These are phyloP conservation scores for Brassica balearica DNA, from an alignment of 441 rosid species.

Conservation along the genomic window DNA sequence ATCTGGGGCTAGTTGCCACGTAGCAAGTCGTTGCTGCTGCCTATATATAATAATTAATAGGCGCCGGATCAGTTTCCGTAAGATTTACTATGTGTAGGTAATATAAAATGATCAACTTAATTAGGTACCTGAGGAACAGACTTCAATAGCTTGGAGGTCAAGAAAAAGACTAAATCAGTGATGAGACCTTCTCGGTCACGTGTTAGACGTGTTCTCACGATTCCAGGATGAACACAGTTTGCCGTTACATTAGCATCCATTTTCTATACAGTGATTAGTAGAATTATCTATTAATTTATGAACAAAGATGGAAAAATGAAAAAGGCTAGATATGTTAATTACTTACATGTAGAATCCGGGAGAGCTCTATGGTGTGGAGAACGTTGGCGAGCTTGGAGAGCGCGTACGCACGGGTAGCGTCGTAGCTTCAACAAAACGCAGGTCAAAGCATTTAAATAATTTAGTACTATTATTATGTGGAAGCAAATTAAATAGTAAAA, in stretches of 20 bases:
- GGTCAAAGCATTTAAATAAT: neutral
- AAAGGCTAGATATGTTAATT: neutral
- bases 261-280: slow-evolving; percentile 52
- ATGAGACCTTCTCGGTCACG: slow-evolving; percentile 76
- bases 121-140: slow-evolving; percentile 80
- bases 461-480: neutral
- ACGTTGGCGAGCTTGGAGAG: slow-evolving; percentile 94
- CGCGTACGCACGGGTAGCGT: slow-evolving; percentile 91
- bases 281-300: neutral
- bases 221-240: slow-evolving; percentile 92
- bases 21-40: slow-evolving; percentile 91
- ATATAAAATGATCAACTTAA: neutral
- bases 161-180: slow-evolving; percentile 82
- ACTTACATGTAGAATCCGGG: slow-evolving; percentile 66
- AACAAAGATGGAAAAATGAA: neutral
- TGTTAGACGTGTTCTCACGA: slow-evolving; percentile 89
- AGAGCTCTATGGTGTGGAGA: slow-evolving; percentile 81
- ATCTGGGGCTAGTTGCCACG: slow-evolving; percentile 67
- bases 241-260: slow-evolving; percentile 83
- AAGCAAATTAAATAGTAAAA: neutral
- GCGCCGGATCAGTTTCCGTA: neutral
- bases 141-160: slow-evolving; percentile 83
- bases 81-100: neutral
- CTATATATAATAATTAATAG: slow-evolving; percentile 39
- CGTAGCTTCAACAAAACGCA: slow-evolving; percentile 54